Evolutionary conservation across 495 filamentous ascomycete genomes (phyloP), one percentile per base, ranked within the genome.

Genomic region (Cercophora sp.): DNA sequence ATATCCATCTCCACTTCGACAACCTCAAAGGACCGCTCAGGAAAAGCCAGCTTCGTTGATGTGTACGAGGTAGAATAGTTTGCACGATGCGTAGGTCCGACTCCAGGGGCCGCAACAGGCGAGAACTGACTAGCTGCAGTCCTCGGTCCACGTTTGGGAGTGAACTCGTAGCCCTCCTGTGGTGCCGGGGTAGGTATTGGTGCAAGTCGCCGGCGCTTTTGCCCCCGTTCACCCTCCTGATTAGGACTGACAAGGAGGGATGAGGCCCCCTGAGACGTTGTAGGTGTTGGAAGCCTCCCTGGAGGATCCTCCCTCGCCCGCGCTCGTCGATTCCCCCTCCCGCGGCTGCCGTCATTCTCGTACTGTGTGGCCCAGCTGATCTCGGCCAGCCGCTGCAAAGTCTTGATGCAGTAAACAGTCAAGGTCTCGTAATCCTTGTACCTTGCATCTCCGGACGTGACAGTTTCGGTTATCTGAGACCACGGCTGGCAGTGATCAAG

Each of bases 331-430:
- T 20, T 20, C 8, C 36, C 36, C 8, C 22, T 39, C n/a, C 36
- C 36, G n/a, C 36, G 36, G 36, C 36, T 39, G 2, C 36, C 36
- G 36, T 39, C 36, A 19, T 39, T 39, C 10, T 39, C 36, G n/a
- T 39, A 18, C 5, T 6, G 36, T 15, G 36, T 39, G n/a, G 18
- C 15, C 36, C 10, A 39, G 15, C 36, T 39, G n/a, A 15, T 39
- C 36, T 39, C 36, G n/a, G 36, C 36, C 18, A 39, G 36, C 10
- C 36, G 36, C n/a, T 39, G 36, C 36, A 39, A 19, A 3, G 36
- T 39, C n/a, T 39, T 39, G 36, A 39, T 39, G 36, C 36, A 39
- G 36, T 39, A 39, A 19, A 39, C 36, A 15, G 36, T 39, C 36
- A 39, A 9, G n/a, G 22, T 20, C n/a, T 39, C 36, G 10, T 19